A percentile compares a stretch with the other conserved stretches of the same genome.
phyloP scores from a whole-genome alignment of 1,139 yeast genomes.

The Ogataea hybrid region DNA sequence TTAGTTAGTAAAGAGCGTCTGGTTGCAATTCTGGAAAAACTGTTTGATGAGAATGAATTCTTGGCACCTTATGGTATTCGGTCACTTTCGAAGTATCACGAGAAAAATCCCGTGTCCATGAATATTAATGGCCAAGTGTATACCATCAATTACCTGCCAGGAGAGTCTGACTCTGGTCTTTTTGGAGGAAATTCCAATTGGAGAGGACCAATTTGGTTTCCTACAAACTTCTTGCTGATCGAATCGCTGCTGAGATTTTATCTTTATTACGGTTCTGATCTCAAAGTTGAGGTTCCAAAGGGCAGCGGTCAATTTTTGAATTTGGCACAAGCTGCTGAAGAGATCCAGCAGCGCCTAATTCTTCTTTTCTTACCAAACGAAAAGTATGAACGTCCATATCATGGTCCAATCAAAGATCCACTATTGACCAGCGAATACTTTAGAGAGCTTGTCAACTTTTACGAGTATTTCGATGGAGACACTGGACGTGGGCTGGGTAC shows the following conservation, averaged over 20 bases:
- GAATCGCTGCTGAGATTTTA: constrained; percentile 90
- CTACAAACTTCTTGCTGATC: constrained; percentile 82
- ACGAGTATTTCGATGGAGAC: constrained; percentile 93
- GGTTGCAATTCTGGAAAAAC: constrained; percentile 68
- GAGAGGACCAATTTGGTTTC: constrained; percentile 99
- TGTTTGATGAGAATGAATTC: constrained; percentile 89
- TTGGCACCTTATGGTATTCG: constrained; percentile 86
- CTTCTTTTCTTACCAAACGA: constrained; percentile 74
- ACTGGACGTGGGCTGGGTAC: constrained; percentile 96
- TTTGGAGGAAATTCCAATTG: constrained; percentile 98
- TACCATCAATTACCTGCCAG: constrained; percentile 79
- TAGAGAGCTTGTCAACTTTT: constrained; percentile 76
- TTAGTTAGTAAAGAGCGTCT: constrained; percentile 82
- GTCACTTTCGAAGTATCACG: constrained; percentile 85
- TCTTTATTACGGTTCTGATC: constrained; percentile 82
- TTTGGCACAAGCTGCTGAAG: constrained; percentile 91
- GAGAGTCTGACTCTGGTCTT: constrained; percentile 92
- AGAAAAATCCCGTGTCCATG: constrained; percentile 84
- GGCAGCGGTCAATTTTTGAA: constrained; percentile 81
- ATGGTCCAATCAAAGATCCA: constrained; percentile 55
- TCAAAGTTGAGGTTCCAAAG: constrained; percentile 88
- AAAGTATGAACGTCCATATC: constrained; percentile 71
- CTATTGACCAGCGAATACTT: constrained; percentile 71
- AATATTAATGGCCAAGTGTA: constrained; percentile 77
- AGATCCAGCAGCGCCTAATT: constrained; percentile 83